These are phyloP conservation scores for Remersonia thermophila DNA, from an alignment of 2,329 filamentous ascomycete genomes.

Conservation along the genomic window DNA sequence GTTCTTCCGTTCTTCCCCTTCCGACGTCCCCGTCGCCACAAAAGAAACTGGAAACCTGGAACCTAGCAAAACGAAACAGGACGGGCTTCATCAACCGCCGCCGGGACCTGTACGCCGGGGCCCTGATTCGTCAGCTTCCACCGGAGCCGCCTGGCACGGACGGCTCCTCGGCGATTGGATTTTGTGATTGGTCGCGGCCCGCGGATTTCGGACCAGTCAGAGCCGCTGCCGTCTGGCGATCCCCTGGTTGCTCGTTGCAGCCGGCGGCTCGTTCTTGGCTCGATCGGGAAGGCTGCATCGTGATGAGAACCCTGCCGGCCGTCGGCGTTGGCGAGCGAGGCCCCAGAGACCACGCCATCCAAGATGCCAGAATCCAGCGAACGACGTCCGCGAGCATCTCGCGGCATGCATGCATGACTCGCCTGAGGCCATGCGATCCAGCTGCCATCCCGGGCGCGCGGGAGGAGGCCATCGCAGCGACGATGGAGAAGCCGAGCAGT, in stretches of 20 bases:
- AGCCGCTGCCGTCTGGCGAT: neutral
- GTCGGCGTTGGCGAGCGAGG: neutral
- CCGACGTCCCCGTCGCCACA: too few relatives aligned
- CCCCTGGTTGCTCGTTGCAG: neutral
- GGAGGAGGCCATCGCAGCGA: conserved; percentile 1
- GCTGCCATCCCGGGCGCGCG: conserved; percentile 8
- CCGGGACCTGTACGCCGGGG: too few relatives aligned
- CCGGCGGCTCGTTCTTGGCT: conserved; percentile 1
- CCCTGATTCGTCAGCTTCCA: conserved; percentile 8
- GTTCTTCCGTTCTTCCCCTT: too few relatives aligned
- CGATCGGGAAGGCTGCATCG: conserved; percentile 1
- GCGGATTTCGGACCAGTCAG: conserved; percentile 14
- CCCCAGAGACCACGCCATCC: conserved; percentile 2
- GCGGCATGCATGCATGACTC: conserved; percentile 14
- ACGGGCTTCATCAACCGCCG: conserved; percentile 11
- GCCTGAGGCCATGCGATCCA: conserved; percentile 13
- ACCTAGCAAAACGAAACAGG: too few relatives aligned
- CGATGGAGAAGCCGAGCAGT: too few relatives aligned
- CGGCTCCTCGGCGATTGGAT: conserved; percentile 1
- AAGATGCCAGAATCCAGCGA: too few relatives aligned
- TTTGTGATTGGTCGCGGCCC: conserved; percentile 16
- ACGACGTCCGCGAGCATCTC: conserved; percentile 2
- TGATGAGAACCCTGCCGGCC: neutral
- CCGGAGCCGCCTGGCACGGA: neutral
- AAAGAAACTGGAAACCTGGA: too few relatives aligned